Base-by-base conservation (phyloP, 106 monocot species). In the Ottelia alismoides region DNA sequence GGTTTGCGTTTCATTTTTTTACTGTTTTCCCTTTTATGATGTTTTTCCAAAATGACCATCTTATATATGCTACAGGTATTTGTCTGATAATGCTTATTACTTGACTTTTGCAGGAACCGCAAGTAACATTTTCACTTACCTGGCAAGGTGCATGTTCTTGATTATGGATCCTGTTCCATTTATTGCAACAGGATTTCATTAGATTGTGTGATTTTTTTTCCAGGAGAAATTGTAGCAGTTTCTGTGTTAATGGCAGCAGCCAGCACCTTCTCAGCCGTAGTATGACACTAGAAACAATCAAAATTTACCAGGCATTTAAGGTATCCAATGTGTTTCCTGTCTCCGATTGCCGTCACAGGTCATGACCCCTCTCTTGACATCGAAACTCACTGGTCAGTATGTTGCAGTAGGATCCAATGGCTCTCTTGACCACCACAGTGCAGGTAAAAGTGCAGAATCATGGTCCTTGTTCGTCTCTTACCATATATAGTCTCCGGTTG, bases 61-160 rank as follows among this genome's bases (percentile, higher is more conserved):
- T n/a, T n/a, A n/a, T n/a, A n/a, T n/a, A n/a, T n/a, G n/a, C n/a
- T n/a, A n/a, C n/a, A n/a, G n/a, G n/a, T n/a, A n/a, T n/a, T n/a
- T n/a, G n/a, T n/a, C n/a, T n/a, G n/a, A n/a, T n/a, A n/a, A n/a
- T n/a, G n/a, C n/a, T n/a, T n/a, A n/a, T n/a, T n/a, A n/a, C n/a
- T n/a, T n/a, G n/a, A n/a, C n/a, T n/a, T n/a, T n/a, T 43, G 52
- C 76, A 90, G 89, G 84, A 47, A 88, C 84, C 24, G 84, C 88
- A 20, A 96, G 94, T 64, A 96, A 96, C 47, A 85, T 96, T 12
- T 77, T 96, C 52, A 96, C 94, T 25, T 96, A 85, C 72, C 71
- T 96, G 51, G 88, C 94, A 45, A 56, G 79, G 88, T 96, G 63
- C 16, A 16, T 16, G 40, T 43, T 43, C 40, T 43, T 43, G n/a